Base-by-base conservation (phyloP, 257 asterid species). In the Henckelia pumila region DNA sequence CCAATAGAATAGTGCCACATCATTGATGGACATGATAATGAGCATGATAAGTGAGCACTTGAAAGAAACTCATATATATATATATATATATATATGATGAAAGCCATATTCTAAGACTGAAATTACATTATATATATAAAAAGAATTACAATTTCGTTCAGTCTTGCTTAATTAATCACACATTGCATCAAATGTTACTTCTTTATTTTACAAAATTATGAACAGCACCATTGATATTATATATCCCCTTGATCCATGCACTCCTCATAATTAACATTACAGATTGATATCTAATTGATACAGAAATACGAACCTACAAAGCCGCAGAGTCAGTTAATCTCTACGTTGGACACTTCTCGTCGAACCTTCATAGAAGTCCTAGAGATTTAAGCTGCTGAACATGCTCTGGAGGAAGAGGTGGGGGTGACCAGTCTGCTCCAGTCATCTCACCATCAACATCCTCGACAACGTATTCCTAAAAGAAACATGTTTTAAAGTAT, bases 381-480 rank as follows among this genome's bases (percentile, higher is more conserved):
- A 93, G 96, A 14, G 92, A 78, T 73, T 90, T 93, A 70, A 93
- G 84, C 85, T 93, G 97, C 68, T 86, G 97, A 66, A 90, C 81
- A 68, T 90, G 99, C 85, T 93, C 99, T 0, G 84, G 76, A 8
- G 99, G 95, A 14, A 93, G 88, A 68, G 88, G 72, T 17, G 95
- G 95, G 21, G 99, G 97, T 26, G 90, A 72, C 98, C 98, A 92
- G 72, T 89, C 95, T 6, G 80, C 78, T 65, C 82, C 96, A 0
- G 87, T 79, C 81, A 81, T 83, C 88, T 86, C 96, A 40, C 80
- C 89, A 17, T 93, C 99, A 29, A 88, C 97, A 76, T 93, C 99
- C 85, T 93, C 99, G 13, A 93, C 99, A 20, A 93, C 99, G 58
- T 93, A 93, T 79, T 93, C 99, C 98, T 92, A 49, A 8, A 26